These are phyloP conservation scores for Apiotrichum mycotoxinovorans DNA, from an alignment of 1,284 basidiomycete species.

Conservation along the genomic window DNA sequence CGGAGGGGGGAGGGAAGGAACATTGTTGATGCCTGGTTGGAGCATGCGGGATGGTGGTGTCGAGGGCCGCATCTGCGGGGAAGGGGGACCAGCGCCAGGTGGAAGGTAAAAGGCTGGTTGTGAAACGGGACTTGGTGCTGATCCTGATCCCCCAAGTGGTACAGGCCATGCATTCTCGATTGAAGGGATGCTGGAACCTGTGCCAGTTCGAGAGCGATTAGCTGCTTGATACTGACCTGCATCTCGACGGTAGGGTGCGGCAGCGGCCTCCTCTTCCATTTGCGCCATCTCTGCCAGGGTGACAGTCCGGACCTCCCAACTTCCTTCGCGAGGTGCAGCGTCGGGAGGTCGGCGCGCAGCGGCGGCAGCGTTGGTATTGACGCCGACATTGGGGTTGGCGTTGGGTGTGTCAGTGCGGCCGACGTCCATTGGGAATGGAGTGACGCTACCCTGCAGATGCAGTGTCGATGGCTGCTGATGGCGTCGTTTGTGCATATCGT, in stretches of 20 bases:
- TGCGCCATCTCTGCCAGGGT: constrained; percentile 2
- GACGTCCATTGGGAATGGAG: constrained; percentile 39
- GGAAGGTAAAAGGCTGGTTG: constrained; percentile 19
- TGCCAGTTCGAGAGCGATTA: constrained; percentile 7
- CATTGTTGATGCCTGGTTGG: constrained; percentile 18
- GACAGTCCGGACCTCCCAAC: background rate
- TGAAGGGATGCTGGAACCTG: background rate
- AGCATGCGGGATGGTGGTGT: constrained; percentile 10
- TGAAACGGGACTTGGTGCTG: constrained; percentile 5
- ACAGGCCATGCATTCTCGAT: background rate
- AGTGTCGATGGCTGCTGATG: constrained; percentile 1
- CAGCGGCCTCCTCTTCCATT: constrained; percentile 11
- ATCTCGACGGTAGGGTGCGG: constrained; percentile 8
- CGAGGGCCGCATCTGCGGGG: constrained; percentile 12
- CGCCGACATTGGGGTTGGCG: too few relatives aligned
- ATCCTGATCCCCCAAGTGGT: background rate
- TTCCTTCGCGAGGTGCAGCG: background rate
- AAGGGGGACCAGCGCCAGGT: constrained; percentile 20
- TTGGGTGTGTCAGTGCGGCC: constrained; percentile 20
- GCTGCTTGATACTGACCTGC: background rate
- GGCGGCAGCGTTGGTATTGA: constrained; percentile 14
- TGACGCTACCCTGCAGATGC: constrained; percentile 24
- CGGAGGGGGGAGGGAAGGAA: constrained; percentile 19
- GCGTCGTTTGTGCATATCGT: constrained; percentile 6
- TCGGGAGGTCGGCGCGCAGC: background rate